Conservation (phyloP, 371 early-diverging fungal species). For the Thermomucor indicae-seudaticae region DNA sequence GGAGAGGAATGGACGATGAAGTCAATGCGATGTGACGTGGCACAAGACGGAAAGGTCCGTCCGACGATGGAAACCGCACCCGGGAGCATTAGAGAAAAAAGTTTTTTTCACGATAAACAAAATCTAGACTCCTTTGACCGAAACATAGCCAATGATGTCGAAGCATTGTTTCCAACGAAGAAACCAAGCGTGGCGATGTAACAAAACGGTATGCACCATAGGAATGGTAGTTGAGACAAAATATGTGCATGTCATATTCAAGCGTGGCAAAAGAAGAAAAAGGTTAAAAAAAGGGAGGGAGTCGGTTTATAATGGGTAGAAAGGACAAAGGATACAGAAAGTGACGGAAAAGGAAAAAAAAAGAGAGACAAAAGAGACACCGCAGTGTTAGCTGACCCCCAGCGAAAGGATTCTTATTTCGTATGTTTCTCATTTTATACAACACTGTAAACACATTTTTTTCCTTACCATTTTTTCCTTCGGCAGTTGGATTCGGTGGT, state of each 20-base stretch:
- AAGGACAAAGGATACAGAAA: too few relatives aligned
- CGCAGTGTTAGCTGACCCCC: constrained; percentile 1
- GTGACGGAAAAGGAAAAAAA: constrained; percentile 11
- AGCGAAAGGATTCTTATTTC: constrained; percentile 13
- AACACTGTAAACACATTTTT: constrained; percentile 13
- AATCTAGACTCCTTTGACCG: constrained; percentile 14
- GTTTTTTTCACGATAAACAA: constrained; percentile 10
- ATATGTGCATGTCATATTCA: neutral
- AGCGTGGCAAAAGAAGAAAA: neutral
- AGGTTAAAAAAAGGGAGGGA: neutral
- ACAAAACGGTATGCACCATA: neutral
- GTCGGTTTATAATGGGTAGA: neutral
- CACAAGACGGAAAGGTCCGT: constrained; percentile 2
- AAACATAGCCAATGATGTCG: constrained; percentile 17
- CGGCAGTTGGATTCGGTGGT: constrained; percentile 5
- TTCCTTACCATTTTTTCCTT: constrained; percentile 19
- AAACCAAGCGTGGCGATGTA: constrained; percentile 1
- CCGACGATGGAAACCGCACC: constrained; percentile 2
- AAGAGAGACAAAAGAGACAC: too few relatives aligned
- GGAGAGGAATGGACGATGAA: too few relatives aligned
- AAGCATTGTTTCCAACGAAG: constrained; percentile 1
- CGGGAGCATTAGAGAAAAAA: constrained; percentile 6
- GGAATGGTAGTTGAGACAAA: neutral
- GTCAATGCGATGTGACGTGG: constrained; percentile 11
- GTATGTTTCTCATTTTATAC: constrained; percentile 22